Percentiles rank a stretch among this genome's conserved stretches.
These are phyloP conservation scores for Rauvolfia tetraphylla DNA, from an alignment of 257 asterid species.

Conservation along the genomic window DNA sequence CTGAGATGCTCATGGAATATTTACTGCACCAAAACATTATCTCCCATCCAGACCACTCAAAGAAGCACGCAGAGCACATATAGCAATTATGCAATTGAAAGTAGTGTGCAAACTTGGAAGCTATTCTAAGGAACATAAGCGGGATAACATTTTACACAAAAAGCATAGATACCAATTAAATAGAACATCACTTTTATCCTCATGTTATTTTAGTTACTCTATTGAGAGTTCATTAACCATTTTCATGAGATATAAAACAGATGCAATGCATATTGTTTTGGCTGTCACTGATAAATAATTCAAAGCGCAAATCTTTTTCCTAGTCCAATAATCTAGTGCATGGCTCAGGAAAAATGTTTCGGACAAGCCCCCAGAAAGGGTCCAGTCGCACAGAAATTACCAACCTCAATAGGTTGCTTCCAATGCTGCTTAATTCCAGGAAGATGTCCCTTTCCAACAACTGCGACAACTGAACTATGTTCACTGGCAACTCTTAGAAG, in stretches of 20 bases:
- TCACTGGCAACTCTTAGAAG: conserved; percentile 66
- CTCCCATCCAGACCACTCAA: neutral
- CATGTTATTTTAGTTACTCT: neutral
- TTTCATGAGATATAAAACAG: neutral
- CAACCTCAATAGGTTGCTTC: conserved; percentile 81
- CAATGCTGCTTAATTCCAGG: conserved; percentile 77
- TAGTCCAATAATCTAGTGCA: neutral
- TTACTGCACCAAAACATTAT: neutral
- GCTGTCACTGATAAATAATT: neutral
- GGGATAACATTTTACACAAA: neutral
- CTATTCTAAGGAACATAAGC: neutral
- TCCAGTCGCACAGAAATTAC: conserved; percentile 8
- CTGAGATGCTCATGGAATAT: neutral
- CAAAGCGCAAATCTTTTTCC: no score
- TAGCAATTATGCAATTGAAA: neutral
- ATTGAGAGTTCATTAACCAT: neutral
- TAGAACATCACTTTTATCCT: neutral
- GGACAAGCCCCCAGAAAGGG: neutral
- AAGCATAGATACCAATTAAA: neutral
- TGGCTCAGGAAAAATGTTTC: neutral
- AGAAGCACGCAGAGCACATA: neutral
- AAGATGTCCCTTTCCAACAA: conserved; percentile 89
- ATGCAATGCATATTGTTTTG: neutral
- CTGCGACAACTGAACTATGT: conserved; percentile 86
- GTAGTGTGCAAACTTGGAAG: neutral